phyloP scores from a whole-genome alignment of 257 asterid species.

The Osmanthus fragrans region DNA sequence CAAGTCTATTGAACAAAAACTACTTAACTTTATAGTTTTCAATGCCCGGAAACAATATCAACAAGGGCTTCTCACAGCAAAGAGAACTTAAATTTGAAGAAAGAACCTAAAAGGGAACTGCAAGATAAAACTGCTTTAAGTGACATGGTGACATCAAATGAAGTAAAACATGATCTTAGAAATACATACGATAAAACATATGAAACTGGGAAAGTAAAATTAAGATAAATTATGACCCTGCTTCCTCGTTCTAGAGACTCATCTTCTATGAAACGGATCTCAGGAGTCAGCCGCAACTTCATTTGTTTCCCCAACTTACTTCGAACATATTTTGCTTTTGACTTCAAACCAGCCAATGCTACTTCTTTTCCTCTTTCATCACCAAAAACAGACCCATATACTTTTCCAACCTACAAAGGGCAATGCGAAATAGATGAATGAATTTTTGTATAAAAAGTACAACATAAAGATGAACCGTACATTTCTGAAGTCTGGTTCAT shows the following conservation, averaged over 20 bases:
- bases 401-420: constrained; percentile 81
- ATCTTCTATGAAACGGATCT: too few species aligned
- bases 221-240: too few species aligned
- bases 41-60: constrained; percentile 23
- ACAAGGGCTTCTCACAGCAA: constrained; percentile 16
- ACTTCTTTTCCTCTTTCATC: constrained; percentile 98
- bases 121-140: constrained; percentile 6
- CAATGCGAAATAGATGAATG: constrained; percentile 15
- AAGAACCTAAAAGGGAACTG: not conserved
- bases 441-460: not conserved
- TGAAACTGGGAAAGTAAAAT: too few species aligned
- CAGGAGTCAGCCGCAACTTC: constrained; percentile 96
- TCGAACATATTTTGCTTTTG: constrained; percentile 92
- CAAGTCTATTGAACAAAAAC: constrained; percentile 29
- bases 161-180: too few species aligned
- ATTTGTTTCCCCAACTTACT: constrained; percentile 84
- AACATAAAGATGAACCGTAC: not conserved
- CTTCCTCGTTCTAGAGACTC: too few species aligned
- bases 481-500: not conserved
- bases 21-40: constrained; percentile 10
- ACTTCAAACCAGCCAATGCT: constrained; percentile 85
- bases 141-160: too few species aligned
- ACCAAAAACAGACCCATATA: constrained; percentile 92
- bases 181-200: too few species aligned
- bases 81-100: not conserved